phyloP scores from a whole-genome alignment of 2,329 filamentous ascomycete genomes.

The Aschersonia sp. region DNA sequence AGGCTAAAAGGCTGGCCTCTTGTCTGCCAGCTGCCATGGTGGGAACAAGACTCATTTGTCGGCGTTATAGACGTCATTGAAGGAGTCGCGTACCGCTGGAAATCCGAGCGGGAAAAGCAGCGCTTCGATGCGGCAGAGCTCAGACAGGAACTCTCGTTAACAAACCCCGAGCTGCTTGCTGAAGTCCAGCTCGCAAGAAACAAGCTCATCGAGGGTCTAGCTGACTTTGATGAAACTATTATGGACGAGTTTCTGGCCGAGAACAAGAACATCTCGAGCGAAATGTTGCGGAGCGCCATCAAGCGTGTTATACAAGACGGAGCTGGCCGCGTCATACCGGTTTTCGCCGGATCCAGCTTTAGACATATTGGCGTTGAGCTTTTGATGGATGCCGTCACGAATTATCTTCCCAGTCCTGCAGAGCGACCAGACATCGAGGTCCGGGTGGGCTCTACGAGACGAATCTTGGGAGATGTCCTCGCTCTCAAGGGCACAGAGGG shows the following conservation, averaged over 20 bases:
- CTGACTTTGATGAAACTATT: conserved; percentile 76
- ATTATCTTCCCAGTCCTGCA: conserved; percentile 70
- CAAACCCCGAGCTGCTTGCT: conserved; percentile 37
- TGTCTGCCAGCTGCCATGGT: conserved; percentile 93
- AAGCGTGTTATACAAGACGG: conserved; percentile 55
- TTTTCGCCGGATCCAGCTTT: conserved; percentile 87
- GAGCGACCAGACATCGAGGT: conserved; percentile 73
- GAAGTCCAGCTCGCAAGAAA: conserved; percentile 66
- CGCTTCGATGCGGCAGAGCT: conserved; percentile 15
- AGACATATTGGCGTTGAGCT: conserved; percentile 90
- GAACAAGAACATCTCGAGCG: conserved; percentile 57
- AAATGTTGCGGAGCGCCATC: conserved; percentile 58
- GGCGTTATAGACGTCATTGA: conserved; percentile 78
- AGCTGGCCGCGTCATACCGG: conserved; percentile 62
- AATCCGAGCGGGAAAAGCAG: conserved; percentile 26
- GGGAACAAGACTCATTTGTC: conserved; percentile 64
- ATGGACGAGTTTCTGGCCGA: conserved; percentile 73
- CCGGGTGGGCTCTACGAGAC: conserved; percentile 43
- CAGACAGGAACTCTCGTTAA: conserved; percentile 23
- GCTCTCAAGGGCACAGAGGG: conserved; percentile 20
- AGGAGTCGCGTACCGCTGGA: conserved; percentile 62
- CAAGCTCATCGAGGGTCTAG: conserved; percentile 68
- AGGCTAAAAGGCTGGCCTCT: conserved; percentile 74
- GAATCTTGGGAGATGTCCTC: conserved; percentile 22
- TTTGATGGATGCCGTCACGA: conserved; percentile 73